These are phyloP conservation scores for Haberlea rhodopensis DNA, from an alignment of 257 asterid genomes.

Conservation along the genomic window DNA sequence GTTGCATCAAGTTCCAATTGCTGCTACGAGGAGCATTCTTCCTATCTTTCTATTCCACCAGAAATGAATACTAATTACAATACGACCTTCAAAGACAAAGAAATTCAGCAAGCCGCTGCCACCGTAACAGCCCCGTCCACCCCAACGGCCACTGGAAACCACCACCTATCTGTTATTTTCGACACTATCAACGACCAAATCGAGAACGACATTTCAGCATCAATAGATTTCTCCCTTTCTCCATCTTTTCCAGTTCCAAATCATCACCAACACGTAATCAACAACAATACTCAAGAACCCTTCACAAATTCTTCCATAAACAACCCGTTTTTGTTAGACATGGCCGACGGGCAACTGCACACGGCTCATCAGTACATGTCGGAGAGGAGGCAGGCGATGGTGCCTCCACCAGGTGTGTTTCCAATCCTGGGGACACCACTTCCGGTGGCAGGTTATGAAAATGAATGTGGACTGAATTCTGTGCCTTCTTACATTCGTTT, in stretches of 20 bases:
- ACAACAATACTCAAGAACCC: conserved; percentile 38
- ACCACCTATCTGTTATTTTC: conserved; percentile 35
- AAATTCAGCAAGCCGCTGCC: conserved; percentile 12
- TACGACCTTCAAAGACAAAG: conserved; percentile 18
- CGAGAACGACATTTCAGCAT: conserved; percentile 72
- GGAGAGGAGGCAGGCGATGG: conserved; percentile 25
- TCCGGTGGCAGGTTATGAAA: conserved; percentile 39
- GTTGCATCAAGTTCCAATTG: conserved; percentile 76
- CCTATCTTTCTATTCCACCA: conserved; percentile 39
- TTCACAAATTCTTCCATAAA: conserved; percentile 34
- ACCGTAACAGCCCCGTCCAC: conserved; percentile 23
- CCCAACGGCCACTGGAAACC: conserved; percentile 16
- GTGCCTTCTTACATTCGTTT: conserved; percentile 42
- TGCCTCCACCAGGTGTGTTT: too few relatives aligned
- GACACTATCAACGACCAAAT: conserved; percentile 44
- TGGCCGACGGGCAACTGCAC: conserved; percentile 26
- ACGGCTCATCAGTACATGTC: conserved; percentile 28
- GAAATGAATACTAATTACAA: conserved; percentile 40
- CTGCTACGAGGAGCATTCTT: conserved; percentile 61
- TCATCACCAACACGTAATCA: conserved; percentile 40
- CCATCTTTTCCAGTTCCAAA: conserved; percentile 38
- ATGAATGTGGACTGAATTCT: conserved; percentile 43
- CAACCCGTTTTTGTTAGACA: conserved; percentile 27
- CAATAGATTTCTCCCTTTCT: conserved; percentile 64
- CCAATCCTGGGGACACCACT: conserved; percentile 45